Evolutionary conservation across 2,329 filamentous ascomycete genomes (phyloP).

Genomic region (Cladosporium sp.): DNA sequence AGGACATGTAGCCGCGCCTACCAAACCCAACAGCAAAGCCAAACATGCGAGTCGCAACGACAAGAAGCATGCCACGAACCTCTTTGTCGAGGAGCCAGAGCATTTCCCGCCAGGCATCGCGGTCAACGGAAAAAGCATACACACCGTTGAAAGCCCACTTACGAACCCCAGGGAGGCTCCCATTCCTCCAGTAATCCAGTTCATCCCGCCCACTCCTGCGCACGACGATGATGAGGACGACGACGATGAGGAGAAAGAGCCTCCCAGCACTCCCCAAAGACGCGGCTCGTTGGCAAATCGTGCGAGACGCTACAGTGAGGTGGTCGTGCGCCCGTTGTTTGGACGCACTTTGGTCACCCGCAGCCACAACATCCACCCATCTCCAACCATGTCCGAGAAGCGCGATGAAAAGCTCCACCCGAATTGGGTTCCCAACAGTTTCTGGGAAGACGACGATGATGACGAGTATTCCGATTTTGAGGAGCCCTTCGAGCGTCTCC

Average conservation of each 20-base stretch:
- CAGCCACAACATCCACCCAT: slow-evolving; percentile 16
- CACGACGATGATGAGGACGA: slow-evolving; percentile 31
- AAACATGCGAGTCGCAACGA: neutral
- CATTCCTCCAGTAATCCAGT: slow-evolving; percentile 51
- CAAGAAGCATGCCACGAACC: too few species aligned
- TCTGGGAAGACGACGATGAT: slow-evolving; percentile 54
- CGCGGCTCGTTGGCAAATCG: slow-evolving; percentile 39
- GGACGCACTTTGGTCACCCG: slow-evolving; percentile 17
- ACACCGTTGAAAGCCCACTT: slow-evolving; percentile 51
- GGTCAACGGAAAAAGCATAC: slow-evolving; percentile 11
- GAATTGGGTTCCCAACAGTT: slow-evolving; percentile 59
- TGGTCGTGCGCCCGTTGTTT: slow-evolving; percentile 39
- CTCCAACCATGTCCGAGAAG: slow-evolving; percentile 18
- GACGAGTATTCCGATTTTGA: slow-evolving; percentile 21
- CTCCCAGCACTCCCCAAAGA: slow-evolving; percentile 24
- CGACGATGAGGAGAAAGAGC: slow-evolving; percentile 5
- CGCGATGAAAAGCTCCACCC: slow-evolving; percentile 49
- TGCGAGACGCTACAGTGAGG: slow-evolving; percentile 43
- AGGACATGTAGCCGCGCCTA: neutral
- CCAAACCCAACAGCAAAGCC: neutral
- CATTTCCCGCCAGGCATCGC: neutral
- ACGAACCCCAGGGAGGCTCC: slow-evolving; percentile 56
- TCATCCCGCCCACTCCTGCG: slow-evolving; percentile 51
- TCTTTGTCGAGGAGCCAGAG: neutral
- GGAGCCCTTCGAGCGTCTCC: slow-evolving; percentile 29